These are phyloP conservation scores for Grifola frondosa DNA, from an alignment of 1,284 basidiomycete species.

Conservation along the genomic window DNA sequence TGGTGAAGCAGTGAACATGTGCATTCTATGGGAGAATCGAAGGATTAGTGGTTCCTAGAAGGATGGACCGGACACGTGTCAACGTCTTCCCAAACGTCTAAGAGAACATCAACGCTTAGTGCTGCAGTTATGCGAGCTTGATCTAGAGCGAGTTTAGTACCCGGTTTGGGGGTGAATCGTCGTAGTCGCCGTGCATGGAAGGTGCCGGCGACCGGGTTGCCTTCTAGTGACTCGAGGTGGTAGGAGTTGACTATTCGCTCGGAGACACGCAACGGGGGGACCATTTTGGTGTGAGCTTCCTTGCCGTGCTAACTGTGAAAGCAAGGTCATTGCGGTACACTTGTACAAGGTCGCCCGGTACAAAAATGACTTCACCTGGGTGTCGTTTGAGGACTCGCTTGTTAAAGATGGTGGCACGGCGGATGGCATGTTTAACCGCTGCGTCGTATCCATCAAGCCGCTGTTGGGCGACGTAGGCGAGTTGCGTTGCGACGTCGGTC, in stretches of 20 bases:
- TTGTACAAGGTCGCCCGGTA: constrained; percentile 6
- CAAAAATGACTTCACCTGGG: constrained; percentile 18
- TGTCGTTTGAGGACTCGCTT: constrained; percentile 9
- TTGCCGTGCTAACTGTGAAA: constrained; percentile 18
- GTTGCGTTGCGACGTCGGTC: constrained; percentile 19
- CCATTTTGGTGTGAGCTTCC: constrained; percentile 28
- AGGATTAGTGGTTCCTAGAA: not conserved
- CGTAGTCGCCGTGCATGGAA: constrained; percentile 24
- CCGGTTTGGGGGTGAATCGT: constrained; percentile 5
- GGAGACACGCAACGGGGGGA: constrained; percentile 21
- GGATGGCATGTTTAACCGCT: constrained; percentile 16
- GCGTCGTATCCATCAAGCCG: constrained; percentile 28
- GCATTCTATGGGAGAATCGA: too few species aligned
- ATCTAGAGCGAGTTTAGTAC: constrained; percentile 6
- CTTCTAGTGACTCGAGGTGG: constrained; percentile 17
- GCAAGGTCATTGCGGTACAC: constrained; percentile 18
- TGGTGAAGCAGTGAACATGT: too few species aligned
- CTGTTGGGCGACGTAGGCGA: constrained; percentile 32
- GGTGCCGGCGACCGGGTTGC: constrained; percentile 4
- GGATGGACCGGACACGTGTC: not conserved
- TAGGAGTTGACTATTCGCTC: constrained; percentile 24
- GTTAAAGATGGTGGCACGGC: constrained; percentile 22
- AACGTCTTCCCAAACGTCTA: not conserved
- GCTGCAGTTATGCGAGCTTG: not conserved
- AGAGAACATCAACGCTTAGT: too few species aligned